Conservation (phyloP, 2,329 filamentous ascomycete genomes). For the Colletotrichum tanaceti region DNA sequence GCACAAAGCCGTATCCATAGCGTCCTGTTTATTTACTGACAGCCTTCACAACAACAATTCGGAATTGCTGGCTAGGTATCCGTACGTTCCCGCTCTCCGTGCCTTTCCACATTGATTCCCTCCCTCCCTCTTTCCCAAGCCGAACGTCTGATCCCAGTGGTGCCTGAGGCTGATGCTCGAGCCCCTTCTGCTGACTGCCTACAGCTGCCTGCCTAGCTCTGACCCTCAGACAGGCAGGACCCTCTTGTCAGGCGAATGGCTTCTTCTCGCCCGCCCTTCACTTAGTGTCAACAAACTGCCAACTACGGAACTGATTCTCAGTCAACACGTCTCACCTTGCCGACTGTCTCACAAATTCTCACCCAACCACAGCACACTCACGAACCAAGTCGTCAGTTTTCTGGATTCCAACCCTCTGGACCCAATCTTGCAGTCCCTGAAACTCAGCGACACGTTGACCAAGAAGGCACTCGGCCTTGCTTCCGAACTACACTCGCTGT, state of each 20-base stretch:
- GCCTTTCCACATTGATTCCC: constrained; percentile 1
- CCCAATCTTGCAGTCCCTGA: constrained; percentile 17
- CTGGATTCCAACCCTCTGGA: constrained; percentile 16
- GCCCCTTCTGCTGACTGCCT: not conserved
- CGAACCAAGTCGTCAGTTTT: not conserved
- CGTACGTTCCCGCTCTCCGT: constrained; percentile 19
- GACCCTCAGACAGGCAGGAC: constrained; percentile 6
- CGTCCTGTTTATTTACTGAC: constrained; percentile 24
- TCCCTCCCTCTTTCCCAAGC: constrained; percentile 4
- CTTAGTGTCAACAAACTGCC: constrained; percentile 29
- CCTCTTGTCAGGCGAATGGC: constrained; percentile 25
- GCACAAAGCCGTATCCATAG: constrained; percentile 7
- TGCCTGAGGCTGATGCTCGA: constrained; percentile 27
- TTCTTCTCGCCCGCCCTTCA: constrained; percentile 8
- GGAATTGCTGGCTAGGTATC: constrained; percentile 11
- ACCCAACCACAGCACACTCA: constrained; percentile 15
- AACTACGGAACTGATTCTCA: constrained; percentile 7
- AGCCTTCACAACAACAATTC: constrained; percentile 4
- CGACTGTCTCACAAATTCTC: constrained; percentile 1
- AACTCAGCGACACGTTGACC: constrained; percentile 2
- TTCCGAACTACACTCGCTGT: constrained; percentile 3
- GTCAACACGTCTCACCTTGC: constrained; percentile 16
- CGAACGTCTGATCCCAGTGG: constrained; percentile 5
- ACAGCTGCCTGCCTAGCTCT: constrained; percentile 32
- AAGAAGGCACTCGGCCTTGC: not conserved